phyloP scores from a whole-genome alignment of 148 eudicot genomes.

The Salicornia ramosissima region DNA sequence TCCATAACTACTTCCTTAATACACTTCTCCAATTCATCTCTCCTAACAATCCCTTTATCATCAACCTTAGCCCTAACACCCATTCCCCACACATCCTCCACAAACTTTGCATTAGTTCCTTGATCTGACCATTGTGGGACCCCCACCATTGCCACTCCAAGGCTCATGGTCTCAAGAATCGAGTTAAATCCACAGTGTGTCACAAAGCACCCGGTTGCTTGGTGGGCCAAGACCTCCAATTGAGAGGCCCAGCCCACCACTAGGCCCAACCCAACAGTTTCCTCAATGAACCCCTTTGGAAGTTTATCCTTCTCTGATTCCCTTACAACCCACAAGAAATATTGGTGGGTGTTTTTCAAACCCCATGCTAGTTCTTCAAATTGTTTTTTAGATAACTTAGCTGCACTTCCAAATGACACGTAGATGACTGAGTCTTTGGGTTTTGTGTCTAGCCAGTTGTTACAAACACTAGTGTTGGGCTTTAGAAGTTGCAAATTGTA shows the following conservation, averaged over 20 bases:
- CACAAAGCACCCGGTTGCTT: conserved; percentile 51
- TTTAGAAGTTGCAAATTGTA: conserved; percentile 48
- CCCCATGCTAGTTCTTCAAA: conserved; percentile 47
- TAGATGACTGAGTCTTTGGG: conserved; percentile 48
- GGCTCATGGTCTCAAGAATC: conserved; percentile 42
- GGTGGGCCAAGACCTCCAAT: conserved; percentile 37
- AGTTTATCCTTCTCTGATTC: conserved; percentile 36
- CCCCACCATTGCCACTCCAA: conserved; percentile 53
- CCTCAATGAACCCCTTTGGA: conserved; percentile 32
- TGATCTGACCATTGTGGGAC: conserved; percentile 61
- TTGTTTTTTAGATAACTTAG: conserved; percentile 27
- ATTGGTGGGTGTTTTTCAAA: conserved; percentile 19
- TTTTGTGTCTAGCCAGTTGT: conserved; percentile 44
- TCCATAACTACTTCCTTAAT: conserved; percentile 51
- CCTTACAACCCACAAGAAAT: conserved; percentile 63
- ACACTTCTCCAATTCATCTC: conserved; percentile 28
- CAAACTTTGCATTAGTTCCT: conserved; percentile 48
- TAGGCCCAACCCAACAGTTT: conserved; percentile 23
- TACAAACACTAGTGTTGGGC: conserved; percentile 22
- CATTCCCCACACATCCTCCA: conserved; percentile 57
- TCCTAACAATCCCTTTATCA: conserved; percentile 31
- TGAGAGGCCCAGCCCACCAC: conserved; percentile 57
- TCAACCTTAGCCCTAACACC: conserved; percentile 42
- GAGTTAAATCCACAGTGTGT: conserved; percentile 69
- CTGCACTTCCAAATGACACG: conserved; percentile 61